Base-by-base conservation (phyloP, 2,329 filamentous ascomycete genomes). In the Karstenula rhodostoma region DNA sequence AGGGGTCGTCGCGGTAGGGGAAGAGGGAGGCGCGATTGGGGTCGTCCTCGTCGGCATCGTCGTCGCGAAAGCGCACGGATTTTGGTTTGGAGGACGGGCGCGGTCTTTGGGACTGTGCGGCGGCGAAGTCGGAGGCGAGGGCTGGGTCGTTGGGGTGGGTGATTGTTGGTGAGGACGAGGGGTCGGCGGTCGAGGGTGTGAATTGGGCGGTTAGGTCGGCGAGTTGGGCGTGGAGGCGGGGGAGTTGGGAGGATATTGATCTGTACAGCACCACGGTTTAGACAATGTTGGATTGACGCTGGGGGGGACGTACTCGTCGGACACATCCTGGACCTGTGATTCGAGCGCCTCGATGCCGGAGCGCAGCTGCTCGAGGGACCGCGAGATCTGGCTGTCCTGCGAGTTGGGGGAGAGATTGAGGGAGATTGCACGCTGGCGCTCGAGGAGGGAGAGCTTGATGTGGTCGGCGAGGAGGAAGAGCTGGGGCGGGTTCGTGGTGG, bases 381-480 rank as follows among this genome's bases (percentile, higher is more conserved):
- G 87, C 17, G 91, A 91, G 68, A 98, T 94, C 77, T 96, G 91
- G 43, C 90, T 90, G 80, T 97, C 93, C 78, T 97, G 92, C 22
- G 89, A 88, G 74, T 90, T 90, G 53, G 87, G 87, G 60, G 93
- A 87, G 58, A 97, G 86, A 68, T 93, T 89, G 47, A 97, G 85
- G 15, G 89, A 91, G 71, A 92, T 88, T 51, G 94, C 93, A 60
- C 94, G 89, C 80, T 96, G 90, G 60, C 94, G 89, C 82, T 98
- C 95, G 27, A 98, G 88, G 17, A 99, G 86, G 15, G 94, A 97
- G 63, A 98, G 87, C 81, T 98, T 97, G 84, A 98, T 92, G 80
- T 98, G 94, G 81, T 99, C 95, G 73, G 94, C 93, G 59, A 98
- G 88, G 56, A 98, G 90, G 77, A 94, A 93, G 68, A 98, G 89